Evolutionary conservation across 805 yeast genomes (phyloP), one percentile per base, ranked within the genome.

Genomic region (Grigorovia humatica): DNA sequence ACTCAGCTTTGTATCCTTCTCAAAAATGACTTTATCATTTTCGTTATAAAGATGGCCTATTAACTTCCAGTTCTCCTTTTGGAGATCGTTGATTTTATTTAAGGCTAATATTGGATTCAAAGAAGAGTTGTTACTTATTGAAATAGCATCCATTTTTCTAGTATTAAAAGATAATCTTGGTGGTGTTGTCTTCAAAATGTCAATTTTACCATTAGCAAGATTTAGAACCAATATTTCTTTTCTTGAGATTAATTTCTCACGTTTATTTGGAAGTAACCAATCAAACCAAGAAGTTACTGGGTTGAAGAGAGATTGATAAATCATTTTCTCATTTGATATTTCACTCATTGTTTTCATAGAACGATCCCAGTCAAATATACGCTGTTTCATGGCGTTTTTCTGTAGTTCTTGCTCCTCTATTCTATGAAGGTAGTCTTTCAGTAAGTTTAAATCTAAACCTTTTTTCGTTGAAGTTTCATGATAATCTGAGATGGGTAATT

Each of bases 51-150:
- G 44, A 38, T 56, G 61, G 2, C 70, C 70, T 1, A 63, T 38
- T 9, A 62, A 48, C 43, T 54, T 50, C 70, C 70, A 66, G 18
- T 60, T 59, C 32, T 60, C 49, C 20, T 35, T 41, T 50, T 63
- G 59, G 7, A 58, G 50, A 13, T 51, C 44, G 23, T 61, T 58
- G 0, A 67, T 56, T n/a, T 54, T 30, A 9, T 52, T 42, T 23
- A 3, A 63, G 48, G 2, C 58, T 51, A n/a, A 57, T 60, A 18
- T 66, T 67, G 6, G 68, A 4, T 63, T 47, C 13, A 44, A 38
- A 8, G 51, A 49, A 19, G 61, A 53, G 30, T 58, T 55, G 48
- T 65, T 64, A 9, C 65, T 57, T 19, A 66, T 58, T 2, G 57
- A 59, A 49, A 64, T 58, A 43, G 63, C 46, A 50, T 64, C 67